Evolutionary conservation across 1,139 yeast genomes (phyloP).

Genomic region (Suhomyces wounanorum): DNA sequence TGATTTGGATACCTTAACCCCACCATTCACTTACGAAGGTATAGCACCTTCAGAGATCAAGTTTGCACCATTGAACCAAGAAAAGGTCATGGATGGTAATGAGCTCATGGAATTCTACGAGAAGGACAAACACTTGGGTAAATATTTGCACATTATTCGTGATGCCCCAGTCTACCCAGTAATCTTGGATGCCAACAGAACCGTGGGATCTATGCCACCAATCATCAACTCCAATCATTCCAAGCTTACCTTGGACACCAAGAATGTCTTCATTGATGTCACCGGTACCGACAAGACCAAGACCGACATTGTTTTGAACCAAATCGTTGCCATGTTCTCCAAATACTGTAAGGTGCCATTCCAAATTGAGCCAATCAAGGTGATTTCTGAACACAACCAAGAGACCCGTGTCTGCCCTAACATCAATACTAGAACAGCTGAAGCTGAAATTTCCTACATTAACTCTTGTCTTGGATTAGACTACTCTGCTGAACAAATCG

Average conservation of each 20-base stretch:
- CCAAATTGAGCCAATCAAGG: conserved; percentile 84
- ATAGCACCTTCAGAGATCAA: conserved; percentile 75
- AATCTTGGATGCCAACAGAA: conserved; percentile 73
- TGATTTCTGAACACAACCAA: conserved; percentile 80
- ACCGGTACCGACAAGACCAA: conserved; percentile 96
- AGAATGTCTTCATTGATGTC: conserved; percentile 86
- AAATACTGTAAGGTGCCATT: conserved; percentile 77
- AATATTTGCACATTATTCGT: conserved; percentile 82
- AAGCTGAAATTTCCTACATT: conserved; percentile 82
- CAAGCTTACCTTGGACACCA: conserved; percentile 82
- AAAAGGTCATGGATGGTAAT: conserved; percentile 70
- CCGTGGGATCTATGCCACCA: conserved; percentile 93
- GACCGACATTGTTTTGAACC: conserved; percentile 87
- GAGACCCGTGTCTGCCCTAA: conserved; percentile 79
- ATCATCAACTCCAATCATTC: conserved; percentile 92
- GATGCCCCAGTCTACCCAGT: conserved; percentile 92
- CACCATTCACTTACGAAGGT: conserved; percentile 90
- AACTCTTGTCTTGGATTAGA: conserved; percentile 89
- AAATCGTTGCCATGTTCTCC: conserved; percentile 93
- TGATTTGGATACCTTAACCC: conserved; percentile 77
- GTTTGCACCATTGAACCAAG: conserved; percentile 86
- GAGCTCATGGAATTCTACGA: conserved; percentile 89
- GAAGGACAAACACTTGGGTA: conserved; percentile 85
- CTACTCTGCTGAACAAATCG: conserved; percentile 67
- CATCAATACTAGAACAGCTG: conserved; percentile 63